Base-by-base conservation (phyloP, 1,139 yeast species). In the Candida tetrigidarum region DNA sequence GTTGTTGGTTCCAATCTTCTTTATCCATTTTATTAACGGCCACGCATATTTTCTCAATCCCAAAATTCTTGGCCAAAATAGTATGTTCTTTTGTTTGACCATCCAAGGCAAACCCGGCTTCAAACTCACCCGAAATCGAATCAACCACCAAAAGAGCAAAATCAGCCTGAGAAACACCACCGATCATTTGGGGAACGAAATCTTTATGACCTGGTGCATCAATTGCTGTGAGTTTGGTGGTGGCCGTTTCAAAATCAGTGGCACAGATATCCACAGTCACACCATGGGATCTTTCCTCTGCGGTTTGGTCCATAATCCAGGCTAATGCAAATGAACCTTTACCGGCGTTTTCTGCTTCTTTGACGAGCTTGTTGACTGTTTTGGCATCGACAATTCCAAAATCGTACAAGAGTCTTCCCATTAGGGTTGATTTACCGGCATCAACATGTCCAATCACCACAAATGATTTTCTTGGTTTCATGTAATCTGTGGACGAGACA, bases 41-140 rank as follows among this genome's bases (percentile, higher is more conserved):
- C 16, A 93, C 84, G 37, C 93, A 74, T 16, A 93, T 64, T 37
- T 76, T 77, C 28, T 80, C 82, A n/a, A 93, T 81, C 1, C 98
- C 99, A 50, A 93, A 67, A 54, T 86, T 84, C 53, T 86, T 79
- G 5, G 96, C 96, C 43, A 95, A 76, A 4, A 90, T 68, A 0
- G 96, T 84, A 63, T 95, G 99, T 63, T 95, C 99, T 58, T 86
- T 90, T 0, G 98, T 92, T 66, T 93, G 98, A 0, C 99, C 99
- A 61, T 87, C 91, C 50, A 85, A 66, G 32, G 80, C 74, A 59
- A 93, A 92, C 0, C 98, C 97, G 4, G 92, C 77, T 67, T 93
- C 97, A 66, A 91, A 93, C 2, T 96, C 97, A 45, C 91, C 88
- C 1, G 81, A 77, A 23, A 86, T 81, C 7, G 96, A 73, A 63